Evolutionary conservation across 768 basidiomycete species (phyloP).

Genomic region (Tricholoma furcatifolium): DNA sequence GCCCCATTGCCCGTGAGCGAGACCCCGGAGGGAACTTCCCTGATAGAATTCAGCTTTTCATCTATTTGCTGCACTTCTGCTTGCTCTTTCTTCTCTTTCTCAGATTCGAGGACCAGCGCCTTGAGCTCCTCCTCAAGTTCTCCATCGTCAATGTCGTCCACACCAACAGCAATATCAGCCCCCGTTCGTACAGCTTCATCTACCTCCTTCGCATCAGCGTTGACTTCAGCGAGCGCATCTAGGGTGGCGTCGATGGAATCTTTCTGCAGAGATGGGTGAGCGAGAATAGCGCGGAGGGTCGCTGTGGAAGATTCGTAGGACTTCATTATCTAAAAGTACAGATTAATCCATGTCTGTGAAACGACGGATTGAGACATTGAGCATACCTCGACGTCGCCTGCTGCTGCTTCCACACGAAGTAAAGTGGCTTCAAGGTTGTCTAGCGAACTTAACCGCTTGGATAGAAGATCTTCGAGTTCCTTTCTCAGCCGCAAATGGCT

Average conservation of each 20-base stretch:
- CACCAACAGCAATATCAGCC: constrained; percentile 56
- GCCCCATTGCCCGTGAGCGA: background rate
- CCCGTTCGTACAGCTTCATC: constrained; percentile 75
- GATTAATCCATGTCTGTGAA: background rate
- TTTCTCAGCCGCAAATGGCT: constrained; percentile 80
- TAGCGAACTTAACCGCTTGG: constrained; percentile 72
- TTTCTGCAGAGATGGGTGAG: constrained; percentile 78
- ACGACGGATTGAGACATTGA: background rate
- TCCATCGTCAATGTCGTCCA: constrained; percentile 61
- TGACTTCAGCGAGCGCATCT: constrained; percentile 82
- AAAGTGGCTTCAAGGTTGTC: constrained; percentile 76
- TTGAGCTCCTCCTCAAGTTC: constrained; percentile 67
- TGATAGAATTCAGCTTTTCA: constrained; percentile 17
- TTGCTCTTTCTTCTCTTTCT: constrained; percentile 22
- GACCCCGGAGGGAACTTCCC: constrained; percentile 7
- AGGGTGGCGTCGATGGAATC: constrained; percentile 82
- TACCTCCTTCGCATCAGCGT: constrained; percentile 79
- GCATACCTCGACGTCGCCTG: constrained; percentile 81
- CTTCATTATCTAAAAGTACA: constrained; percentile 62
- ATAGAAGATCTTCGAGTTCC: constrained; percentile 72
- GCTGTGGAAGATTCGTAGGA: constrained; percentile 81
- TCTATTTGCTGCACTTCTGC: constrained; percentile 10
- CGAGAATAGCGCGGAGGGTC: constrained; percentile 73
- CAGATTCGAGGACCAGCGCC: constrained; percentile 43
- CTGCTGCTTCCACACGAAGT: constrained; percentile 83